These are phyloP conservation scores for Kalmusia sp. DNA, from an alignment of 2,329 filamentous ascomycete species.

Conservation along the genomic window DNA sequence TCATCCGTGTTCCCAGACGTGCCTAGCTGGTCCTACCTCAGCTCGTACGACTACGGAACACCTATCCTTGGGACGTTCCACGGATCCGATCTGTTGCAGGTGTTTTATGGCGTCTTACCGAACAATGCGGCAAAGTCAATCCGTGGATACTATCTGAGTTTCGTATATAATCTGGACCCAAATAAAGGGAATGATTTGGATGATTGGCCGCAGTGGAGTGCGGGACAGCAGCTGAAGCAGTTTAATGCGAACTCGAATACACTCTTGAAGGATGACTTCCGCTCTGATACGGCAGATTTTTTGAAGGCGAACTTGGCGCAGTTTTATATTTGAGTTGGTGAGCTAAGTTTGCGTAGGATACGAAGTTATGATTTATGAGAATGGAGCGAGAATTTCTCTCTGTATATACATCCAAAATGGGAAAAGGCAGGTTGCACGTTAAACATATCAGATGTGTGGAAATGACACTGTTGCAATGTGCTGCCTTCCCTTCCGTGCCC, in stretches of 20 bases:
- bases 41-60: conserved; percentile 74
- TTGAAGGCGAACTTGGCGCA: conserved; percentile 39
- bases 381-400: too few species aligned
- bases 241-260: conserved; percentile 49
- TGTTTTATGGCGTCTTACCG: conserved; percentile 70
- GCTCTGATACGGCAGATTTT: conserved; percentile 53
- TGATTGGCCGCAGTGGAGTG: conserved; percentile 64
- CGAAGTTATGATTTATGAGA: too few species aligned
- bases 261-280: conserved; percentile 58
- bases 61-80: conserved; percentile 81
- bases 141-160: conserved; percentile 75
- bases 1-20: conserved; percentile 61
- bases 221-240: conserved; percentile 58
- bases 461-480: too few species aligned
- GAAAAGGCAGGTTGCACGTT: too few species aligned
- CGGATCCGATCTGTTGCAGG: conserved; percentile 70
- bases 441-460: too few species aligned
- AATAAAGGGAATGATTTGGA: conserved; percentile 60
- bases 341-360: too few species aligned
- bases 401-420: too few species aligned
- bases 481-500: too few species aligned
- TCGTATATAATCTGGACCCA: conserved; percentile 74
- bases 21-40: conserved; percentile 76
- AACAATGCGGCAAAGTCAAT: conserved; percentile 68
- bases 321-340: conserved; percentile 22